These are phyloP conservation scores for Diaporthe eres DNA, from an alignment of 2,329 filamentous ascomycete genomes.

Conservation along the genomic window DNA sequence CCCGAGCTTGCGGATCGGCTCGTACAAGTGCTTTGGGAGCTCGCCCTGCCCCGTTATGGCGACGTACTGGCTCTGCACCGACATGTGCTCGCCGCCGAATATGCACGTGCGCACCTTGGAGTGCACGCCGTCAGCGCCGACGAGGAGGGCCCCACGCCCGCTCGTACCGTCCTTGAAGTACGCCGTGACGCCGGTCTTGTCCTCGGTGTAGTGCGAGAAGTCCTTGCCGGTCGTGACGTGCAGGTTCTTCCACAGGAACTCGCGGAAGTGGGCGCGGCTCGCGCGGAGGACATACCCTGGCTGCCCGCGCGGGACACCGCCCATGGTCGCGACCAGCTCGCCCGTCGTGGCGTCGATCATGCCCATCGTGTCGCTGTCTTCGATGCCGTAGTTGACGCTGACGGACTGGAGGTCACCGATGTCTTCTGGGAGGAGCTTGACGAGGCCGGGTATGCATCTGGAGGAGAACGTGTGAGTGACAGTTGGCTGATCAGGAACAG, in stretches of 20 bases:
- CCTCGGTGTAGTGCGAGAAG: neutral
- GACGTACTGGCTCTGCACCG: neutral
- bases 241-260: neutral
- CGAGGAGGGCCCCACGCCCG: neutral
- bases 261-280: neutral
- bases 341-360: neutral
- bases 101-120: neutral
- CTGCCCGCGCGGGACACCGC: neutral
- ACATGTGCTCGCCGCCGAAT: neutral
- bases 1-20: neutral
- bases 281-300: neutral
- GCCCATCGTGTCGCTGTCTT: neutral
- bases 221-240: neutral
- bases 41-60: neutral
- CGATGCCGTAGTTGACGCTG: constrained; percentile 7
- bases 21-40: neutral
- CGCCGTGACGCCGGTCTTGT: neutral
- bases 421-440: neutral
- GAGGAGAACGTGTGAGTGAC: neutral
- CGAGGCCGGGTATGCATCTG: neutral
- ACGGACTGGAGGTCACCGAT: neutral
- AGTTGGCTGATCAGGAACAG: fast-evolving
- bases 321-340: neutral
- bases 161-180: neutral
- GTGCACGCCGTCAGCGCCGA: neutral